Base-by-base conservation (phyloP, 176 grass and related monocot genomes). In the Oryza glumipatula region DNA sequence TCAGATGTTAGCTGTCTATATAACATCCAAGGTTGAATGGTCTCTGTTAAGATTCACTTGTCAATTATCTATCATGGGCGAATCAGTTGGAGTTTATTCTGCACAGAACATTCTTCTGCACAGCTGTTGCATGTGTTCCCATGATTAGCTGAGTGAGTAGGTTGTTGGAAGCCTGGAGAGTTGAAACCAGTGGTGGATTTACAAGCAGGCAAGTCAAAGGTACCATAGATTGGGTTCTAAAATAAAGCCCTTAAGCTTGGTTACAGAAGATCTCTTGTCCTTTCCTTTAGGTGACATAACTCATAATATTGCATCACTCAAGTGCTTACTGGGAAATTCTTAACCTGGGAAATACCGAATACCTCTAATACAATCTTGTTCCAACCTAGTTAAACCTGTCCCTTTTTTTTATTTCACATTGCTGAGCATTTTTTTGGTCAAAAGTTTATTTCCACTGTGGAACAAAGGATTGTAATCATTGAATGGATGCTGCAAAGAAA, bases 111-210 rank as follows among this genome's bases (percentile, higher is more conserved):
- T 80, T 79, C 2, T 38, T 80, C 46, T 47, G 24, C 30, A 22
- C 23, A 78, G 21, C 46, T 44, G 24, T 83, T 84, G 33, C 19
- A 41, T 45, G 46, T 46, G 22, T 74, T 58, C 61, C 24, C 12
- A 3, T 74, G 17, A 48, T 73, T 60, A 46, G 38, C 32, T 5
- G 35, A 58, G 35, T 36, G 35, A 0, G 24, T 73, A 7, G 76
- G 11, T 47, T 84, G 47, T 75, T 75, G 47, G 70, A 89, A 60
- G 61, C 76, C 67, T 82, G 73, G 67, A 56, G 21, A 26, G 52
- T 58, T 58, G 52, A 58, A 58, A 21, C 52, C 67, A 48, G 32
- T 44, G 22, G 47, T 51, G 17, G 22, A 7, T 72, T 72, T 36
- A 56, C 74, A 22, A 22, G n/a, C 3, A 72, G 63, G 66, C 33